Base-by-base conservation (phyloP, 768 basidiomycete genomes). In the Solioccasus polychromus region DNA sequence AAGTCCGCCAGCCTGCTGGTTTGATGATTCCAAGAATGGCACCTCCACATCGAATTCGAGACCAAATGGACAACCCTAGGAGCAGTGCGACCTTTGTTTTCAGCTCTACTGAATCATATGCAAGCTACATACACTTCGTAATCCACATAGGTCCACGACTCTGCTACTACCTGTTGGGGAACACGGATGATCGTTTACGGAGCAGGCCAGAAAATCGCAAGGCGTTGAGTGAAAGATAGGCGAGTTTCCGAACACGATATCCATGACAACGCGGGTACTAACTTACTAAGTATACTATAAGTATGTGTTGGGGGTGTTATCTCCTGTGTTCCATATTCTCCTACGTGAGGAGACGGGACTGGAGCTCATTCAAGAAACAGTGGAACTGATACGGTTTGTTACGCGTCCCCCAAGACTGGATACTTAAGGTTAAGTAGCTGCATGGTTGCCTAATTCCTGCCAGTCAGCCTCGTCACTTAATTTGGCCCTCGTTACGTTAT, bases 181-280 rank as follows among this genome's bases (percentile, higher is more conserved):
- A 28, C 20, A 5, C 24, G 15, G 20, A 23, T 3, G n/a, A 2
- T n/a, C 26, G 18, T 30, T 7, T 5, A 24, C 15, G 22, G 5
- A 19, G 26, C 25, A 38, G 19, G 7, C 26, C 9, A n/a, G n/a
- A n/a, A n/a, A 26, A 23, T 42, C 34, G 29, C 31, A 23, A 23
- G 29, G 24, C 2, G n/a, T 38, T 35, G 37, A 35, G 9, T 19
- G 41, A 30, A 34, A 3, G 20, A 35, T 22, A 32, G 32, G 12
- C 22, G 19, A 9, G 28, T 30, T 19, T 20, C 14, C 0, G 22
- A 18, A 34, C 15, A 9, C 23, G 28, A 36, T 44, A 19, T 51
- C 49, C 51, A 46, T 52, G 35, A 28, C 39, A 52, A 47, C 49
- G 22, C n/a, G 10, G 14, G 19, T 17, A 8, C 19, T n/a, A 7